A percentile compares a stretch with the other conserved stretches of the same genome.
Conservation (phyloP, 805 yeast species). For the Metschnikowia arizonensis region DNA sequence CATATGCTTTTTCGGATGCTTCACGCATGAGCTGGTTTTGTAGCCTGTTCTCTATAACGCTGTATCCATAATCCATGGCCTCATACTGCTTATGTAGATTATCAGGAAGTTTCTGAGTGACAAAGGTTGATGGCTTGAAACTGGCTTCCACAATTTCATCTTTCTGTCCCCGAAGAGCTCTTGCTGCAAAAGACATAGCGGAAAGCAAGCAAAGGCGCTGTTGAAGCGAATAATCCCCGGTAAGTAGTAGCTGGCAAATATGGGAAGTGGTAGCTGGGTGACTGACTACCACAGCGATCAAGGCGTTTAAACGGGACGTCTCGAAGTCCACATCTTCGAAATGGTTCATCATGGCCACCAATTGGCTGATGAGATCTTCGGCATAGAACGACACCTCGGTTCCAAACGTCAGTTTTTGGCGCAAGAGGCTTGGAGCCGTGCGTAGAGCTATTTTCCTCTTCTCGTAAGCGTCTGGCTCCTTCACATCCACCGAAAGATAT, state of each 20-base stretch:
- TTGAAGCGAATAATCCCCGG: slow-evolving; percentile 78
- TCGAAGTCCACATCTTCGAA: slow-evolving; percentile 60
- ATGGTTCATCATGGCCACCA: slow-evolving; percentile 54
- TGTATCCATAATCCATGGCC: slow-evolving; percentile 19
- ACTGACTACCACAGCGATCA: slow-evolving; percentile 61
- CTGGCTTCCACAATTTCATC: slow-evolving; percentile 46
- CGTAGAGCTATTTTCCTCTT: slow-evolving; percentile 48
- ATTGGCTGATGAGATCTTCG: slow-evolving; percentile 45
- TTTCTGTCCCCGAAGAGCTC: slow-evolving; percentile 63
- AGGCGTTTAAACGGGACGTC: slow-evolving; percentile 55
- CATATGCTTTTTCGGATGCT: slow-evolving; percentile 29
- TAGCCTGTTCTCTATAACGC: slow-evolving; percentile 18
- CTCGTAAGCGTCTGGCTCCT: slow-evolving; percentile 45
- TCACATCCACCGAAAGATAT: slow-evolving; percentile 47
- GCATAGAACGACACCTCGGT: slow-evolving; percentile 59
- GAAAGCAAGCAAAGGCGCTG: slow-evolving; percentile 69
- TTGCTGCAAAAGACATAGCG: slow-evolving; percentile 62
- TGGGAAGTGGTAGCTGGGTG: slow-evolving; percentile 42
- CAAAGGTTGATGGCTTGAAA: slow-evolving; percentile 25
- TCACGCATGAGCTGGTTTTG: slow-evolving; percentile 34
- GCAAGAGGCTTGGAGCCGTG: slow-evolving; percentile 54
- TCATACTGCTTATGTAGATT: slow-evolving; percentile 44
- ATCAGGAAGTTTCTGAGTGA: slow-evolving; percentile 44
- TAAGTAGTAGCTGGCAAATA: slow-evolving; percentile 46
- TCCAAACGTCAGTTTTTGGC: slow-evolving; percentile 59